phyloP scores from a whole-genome alignment of 2,329 filamentous ascomycete genomes.

The Fonsecaea erecta region DNA sequence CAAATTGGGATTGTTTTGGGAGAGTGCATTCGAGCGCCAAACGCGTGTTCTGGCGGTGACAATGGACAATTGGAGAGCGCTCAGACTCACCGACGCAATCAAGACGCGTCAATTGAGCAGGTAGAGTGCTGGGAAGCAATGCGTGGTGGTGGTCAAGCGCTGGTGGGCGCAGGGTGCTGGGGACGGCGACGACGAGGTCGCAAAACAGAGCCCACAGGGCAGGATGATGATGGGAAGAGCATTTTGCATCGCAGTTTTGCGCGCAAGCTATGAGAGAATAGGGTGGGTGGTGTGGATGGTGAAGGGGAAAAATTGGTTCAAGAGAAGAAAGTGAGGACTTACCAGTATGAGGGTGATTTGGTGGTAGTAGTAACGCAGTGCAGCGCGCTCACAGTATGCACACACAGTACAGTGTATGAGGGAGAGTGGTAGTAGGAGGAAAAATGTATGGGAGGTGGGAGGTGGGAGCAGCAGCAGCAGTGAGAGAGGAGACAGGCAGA shows the following conservation, averaged over 20 bases:
- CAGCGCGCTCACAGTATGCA: slow-evolving; percentile 11
- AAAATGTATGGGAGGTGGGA: slow-evolving; percentile 19
- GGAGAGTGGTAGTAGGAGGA: slow-evolving; percentile 20
- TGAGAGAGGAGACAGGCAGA: slow-evolving; percentile 3
- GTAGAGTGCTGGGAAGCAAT: slow-evolving; percentile 15
- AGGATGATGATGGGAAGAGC: slow-evolving; percentile 29
- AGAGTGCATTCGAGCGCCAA: slow-evolving; percentile 24
- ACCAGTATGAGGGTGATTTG: slow-evolving; percentile 28
- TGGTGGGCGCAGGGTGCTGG: slow-evolving; percentile 19
- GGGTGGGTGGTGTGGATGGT: slow-evolving; percentile 21
- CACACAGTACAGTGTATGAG: slow-evolving; percentile 18
- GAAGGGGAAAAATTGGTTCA: slow-evolving; percentile 30
- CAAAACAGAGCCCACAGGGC: slow-evolving; percentile 24
- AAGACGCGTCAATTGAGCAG: slow-evolving; percentile 30
- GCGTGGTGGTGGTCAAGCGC: slow-evolving; percentile 48
- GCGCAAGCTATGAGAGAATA: slow-evolving; percentile 23
- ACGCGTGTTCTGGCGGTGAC: slow-evolving; percentile 28
- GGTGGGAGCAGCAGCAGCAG: background rate
- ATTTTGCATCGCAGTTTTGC: slow-evolving; percentile 37
- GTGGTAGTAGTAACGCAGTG: slow-evolving; percentile 22
- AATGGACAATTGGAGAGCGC: background rate
- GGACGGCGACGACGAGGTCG: slow-evolving; percentile 37
- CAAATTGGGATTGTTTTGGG: slow-evolving; percentile 19
- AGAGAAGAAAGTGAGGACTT: slow-evolving; percentile 32
- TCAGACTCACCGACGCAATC: slow-evolving; percentile 21